Conservation (phyloP, 1,139 yeast species). For the Casaregolazyma suthepensis region DNA sequence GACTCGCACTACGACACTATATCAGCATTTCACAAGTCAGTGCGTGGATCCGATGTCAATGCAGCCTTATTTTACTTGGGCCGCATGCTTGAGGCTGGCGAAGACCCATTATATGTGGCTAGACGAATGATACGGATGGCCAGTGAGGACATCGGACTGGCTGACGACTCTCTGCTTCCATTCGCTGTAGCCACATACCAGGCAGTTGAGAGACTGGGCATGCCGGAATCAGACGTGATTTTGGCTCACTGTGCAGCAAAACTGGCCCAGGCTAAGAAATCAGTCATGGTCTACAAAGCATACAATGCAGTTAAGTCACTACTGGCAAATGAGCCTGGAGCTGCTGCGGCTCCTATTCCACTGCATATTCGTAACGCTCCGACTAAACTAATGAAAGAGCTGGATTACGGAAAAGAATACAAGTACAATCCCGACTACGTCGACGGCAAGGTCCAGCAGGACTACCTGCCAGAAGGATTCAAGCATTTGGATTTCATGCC, state of each 20-base stretch:
- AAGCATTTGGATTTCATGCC: conserved; percentile 34
- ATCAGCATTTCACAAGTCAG: conserved; percentile 87
- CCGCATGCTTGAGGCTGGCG: conserved; percentile 86
- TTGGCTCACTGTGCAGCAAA: conserved; percentile 90
- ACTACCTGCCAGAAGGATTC: conserved; percentile 33
- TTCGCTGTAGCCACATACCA: conserved; percentile 82
- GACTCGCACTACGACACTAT: conserved; percentile 93
- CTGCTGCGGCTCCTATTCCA: conserved; percentile 41
- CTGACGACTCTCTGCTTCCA: conserved; percentile 80
- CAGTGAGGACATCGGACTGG: conserved; percentile 79
- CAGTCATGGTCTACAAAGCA: conserved; percentile 78
- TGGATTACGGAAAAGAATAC: conserved; percentile 80
- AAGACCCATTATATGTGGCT: conserved; percentile 87
- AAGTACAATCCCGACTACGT: conserved; percentile 78
- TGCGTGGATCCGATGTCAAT: conserved; percentile 82
- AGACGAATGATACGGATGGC: conserved; percentile 91
- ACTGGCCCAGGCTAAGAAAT: conserved; percentile 77
- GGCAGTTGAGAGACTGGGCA: conserved; percentile 86
- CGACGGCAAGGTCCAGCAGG: conserved; percentile 69
- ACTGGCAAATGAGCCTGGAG: conserved; percentile 54
- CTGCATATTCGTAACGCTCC: conserved; percentile 88
- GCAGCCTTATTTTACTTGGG: conserved; percentile 85
- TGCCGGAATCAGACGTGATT: conserved; percentile 91
- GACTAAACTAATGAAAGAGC: conserved; percentile 76
- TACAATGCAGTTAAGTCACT: conserved; percentile 59